Percentiles rank a stretch among this genome's conserved stretches.
Evolutionary conservation across 768 basidiomycete species (phyloP).

Genomic region (Mycena metata): DNA sequence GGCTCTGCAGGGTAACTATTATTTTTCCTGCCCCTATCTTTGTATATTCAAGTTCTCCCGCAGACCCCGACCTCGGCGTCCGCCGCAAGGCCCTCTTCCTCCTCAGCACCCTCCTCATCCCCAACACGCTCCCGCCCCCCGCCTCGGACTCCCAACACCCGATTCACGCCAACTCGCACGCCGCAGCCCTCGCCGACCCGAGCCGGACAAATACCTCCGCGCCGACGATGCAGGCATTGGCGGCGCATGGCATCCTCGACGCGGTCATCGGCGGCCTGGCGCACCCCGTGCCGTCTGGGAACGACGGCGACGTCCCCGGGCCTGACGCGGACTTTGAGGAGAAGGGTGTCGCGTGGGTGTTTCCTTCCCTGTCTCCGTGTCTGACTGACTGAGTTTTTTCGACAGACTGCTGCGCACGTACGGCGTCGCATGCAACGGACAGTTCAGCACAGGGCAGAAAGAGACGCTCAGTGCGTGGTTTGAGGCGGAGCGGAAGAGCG

Average conservation of each 20-base stretch:
- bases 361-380: not conserved
- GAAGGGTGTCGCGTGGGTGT: conserved; percentile 66
- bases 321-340: conserved; percentile 76
- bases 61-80: conserved; percentile 83
- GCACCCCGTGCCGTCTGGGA: conserved; percentile 72
- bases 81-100: conserved; percentile 87
- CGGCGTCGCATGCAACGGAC: conserved; percentile 54
- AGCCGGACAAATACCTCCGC: conserved; percentile 64
- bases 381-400: not conserved
- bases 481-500: conserved; percentile 26
- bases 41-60: conserved; percentile 7
- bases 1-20: conserved; percentile 74
- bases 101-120: conserved; percentile 76
- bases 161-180: conserved; percentile 83
- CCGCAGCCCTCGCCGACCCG: conserved; percentile 71
- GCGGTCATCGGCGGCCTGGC: conserved; percentile 66
- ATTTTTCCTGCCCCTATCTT: not conserved
- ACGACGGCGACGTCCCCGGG: conserved; percentile 73
- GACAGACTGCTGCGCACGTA: conserved; percentile 68
- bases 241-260: conserved; percentile 59
- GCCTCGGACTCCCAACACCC: conserved; percentile 41
- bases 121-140: conserved; percentile 51
- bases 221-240: conserved; percentile 63
- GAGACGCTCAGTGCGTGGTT: conserved; percentile 46
- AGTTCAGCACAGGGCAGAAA: conserved; percentile 48